A percentile compares a stretch with the other conserved stretches of the same genome.
Evolutionary conservation across 177 flowering plant species (phyloP).

Genomic region (Vitis hybrid): DNA sequence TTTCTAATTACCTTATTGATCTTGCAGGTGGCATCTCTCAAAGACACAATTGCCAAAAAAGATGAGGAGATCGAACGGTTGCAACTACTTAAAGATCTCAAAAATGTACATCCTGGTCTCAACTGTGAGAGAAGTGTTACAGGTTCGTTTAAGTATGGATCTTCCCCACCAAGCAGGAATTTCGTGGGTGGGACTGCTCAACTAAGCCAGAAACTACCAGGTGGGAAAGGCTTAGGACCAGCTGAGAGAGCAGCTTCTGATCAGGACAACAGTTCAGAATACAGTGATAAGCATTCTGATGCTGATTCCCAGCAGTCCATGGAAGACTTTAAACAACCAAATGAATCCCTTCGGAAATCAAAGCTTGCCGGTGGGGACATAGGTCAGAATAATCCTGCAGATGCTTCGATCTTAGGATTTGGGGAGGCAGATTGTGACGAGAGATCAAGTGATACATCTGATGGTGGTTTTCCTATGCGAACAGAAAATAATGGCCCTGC

Average conservation of each 20-base stretch:
- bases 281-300: slow-evolving; percentile 26
- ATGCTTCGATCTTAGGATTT: slow-evolving; percentile 28
- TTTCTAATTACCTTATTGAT: not conserved
- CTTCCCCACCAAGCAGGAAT: slow-evolving; percentile 22
- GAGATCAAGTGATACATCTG: slow-evolving; percentile 41
- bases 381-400: slow-evolving; percentile 22
- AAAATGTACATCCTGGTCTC: slow-evolving; percentile 21
- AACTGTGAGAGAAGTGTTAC: slow-evolving; percentile 27
- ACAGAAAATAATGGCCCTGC: slow-evolving; percentile 45
- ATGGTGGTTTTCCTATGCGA: slow-evolving; percentile 37
- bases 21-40: slow-evolving; percentile 63
- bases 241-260: slow-evolving; percentile 26
- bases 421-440: slow-evolving; percentile 39
- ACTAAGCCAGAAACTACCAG: slow-evolving; percentile 17
- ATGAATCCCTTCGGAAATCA: slow-evolving; percentile 17
- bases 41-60: slow-evolving; percentile 51
- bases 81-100: slow-evolving; percentile 44
- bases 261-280: slow-evolving; percentile 27
- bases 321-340: slow-evolving; percentile 26
- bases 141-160: slow-evolving; percentile 25
- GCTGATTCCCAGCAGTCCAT: slow-evolving; percentile 23
- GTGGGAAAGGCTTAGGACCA: slow-evolving; percentile 22
- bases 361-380: slow-evolving; percentile 16
- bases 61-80: slow-evolving; percentile 68
- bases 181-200: slow-evolving; percentile 12